These are phyloP conservation scores for Neurospora sp. DNA, from an alignment of 2,329 filamentous ascomycete genomes.

Conservation along the genomic window DNA sequence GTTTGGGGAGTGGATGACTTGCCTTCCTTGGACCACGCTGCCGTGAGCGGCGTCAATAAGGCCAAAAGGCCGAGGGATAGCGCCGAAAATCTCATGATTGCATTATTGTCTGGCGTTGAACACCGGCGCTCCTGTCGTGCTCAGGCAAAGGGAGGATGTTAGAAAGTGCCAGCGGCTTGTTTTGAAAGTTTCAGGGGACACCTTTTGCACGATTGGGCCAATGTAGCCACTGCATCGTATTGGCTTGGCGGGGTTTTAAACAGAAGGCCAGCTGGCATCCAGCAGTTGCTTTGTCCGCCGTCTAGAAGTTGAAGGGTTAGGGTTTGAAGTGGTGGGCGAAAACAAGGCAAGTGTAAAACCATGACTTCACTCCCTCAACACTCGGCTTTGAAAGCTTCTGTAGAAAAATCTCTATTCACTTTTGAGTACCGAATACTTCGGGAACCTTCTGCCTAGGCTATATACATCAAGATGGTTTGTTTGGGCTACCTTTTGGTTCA, in stretches of 20 bases:
- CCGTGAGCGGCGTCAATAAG: constrained; percentile 54
- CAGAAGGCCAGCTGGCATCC: background rate
- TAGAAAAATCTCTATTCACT: background rate
- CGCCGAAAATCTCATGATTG: constrained; percentile 61
- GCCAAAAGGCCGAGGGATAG: constrained; percentile 60
- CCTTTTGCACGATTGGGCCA: background rate
- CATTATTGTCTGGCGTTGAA: constrained; percentile 31
- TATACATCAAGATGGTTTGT: background rate
- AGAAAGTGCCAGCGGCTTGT: background rate
- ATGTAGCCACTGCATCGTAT: background rate
- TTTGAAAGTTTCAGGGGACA: constrained; percentile 7
- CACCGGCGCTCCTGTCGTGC: constrained; percentile 5
- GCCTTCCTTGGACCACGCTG: constrained; percentile 85
- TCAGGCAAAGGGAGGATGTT: background rate
- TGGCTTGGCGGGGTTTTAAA: background rate
- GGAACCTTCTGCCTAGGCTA: background rate
- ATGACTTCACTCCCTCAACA: background rate
- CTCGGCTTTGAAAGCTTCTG: background rate
- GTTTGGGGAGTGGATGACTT: constrained; percentile 18
- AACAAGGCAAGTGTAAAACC: background rate
- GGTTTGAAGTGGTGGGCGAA: background rate
- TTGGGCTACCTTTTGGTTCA: background rate
- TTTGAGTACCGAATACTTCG: background rate
- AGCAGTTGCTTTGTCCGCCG: background rate
- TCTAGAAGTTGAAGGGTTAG: background rate